Evolutionary conservation across 768 basidiomycete species (phyloP).

Genomic region (Xerocomus potaroensis): DNA sequence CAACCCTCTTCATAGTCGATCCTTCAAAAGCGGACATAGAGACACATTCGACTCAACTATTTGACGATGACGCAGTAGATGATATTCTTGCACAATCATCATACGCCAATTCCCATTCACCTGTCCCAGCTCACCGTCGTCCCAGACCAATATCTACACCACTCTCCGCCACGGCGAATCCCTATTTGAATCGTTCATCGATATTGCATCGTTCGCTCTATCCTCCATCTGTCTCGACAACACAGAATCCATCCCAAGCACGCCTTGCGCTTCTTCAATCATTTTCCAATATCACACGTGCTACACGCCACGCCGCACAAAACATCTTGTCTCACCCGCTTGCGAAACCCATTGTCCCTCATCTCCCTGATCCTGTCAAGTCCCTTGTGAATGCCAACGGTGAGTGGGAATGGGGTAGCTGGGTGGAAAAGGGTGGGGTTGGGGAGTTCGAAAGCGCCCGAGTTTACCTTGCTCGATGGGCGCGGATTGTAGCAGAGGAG

Average conservation of each 20-base stretch:
- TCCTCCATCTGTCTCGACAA: slow-evolving; percentile 47
- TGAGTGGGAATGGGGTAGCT: slow-evolving; percentile 90
- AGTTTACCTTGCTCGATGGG: slow-evolving; percentile 96
- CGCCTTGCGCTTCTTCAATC: slow-evolving; percentile 84
- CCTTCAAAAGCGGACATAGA: slow-evolving; percentile 92
- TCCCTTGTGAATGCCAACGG: slow-evolving; percentile 87
- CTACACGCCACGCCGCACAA: slow-evolving; percentile 90
- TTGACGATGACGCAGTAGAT: slow-evolving; percentile 83
- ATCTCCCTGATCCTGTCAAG: slow-evolving; percentile 90
- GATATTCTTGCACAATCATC: slow-evolving; percentile 81
- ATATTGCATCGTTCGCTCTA: slow-evolving; percentile 75
- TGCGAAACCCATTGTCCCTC: slow-evolving; percentile 93
- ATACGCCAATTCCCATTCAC: slow-evolving; percentile 71
- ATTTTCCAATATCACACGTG: slow-evolving; percentile 90
- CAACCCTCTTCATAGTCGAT: slow-evolving; percentile 85
- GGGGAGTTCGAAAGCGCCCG: slow-evolving; percentile 96
- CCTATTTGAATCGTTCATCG: slow-evolving; percentile 65
- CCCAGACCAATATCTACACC: slow-evolving; percentile 58
- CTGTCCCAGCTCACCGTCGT: slow-evolving; percentile 78
- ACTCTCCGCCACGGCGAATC: slow-evolving; percentile 36
- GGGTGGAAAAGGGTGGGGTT: slow-evolving; percentile 90
- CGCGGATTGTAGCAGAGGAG: slow-evolving; percentile 95
- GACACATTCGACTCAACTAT: slow-evolving; percentile 79
- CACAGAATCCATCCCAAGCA: slow-evolving; percentile 61
- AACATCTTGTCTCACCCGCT: slow-evolving; percentile 94